Base-by-base conservation (phyloP, 169 alveolate genomes). In the Toxoplasma gondii region DNA sequence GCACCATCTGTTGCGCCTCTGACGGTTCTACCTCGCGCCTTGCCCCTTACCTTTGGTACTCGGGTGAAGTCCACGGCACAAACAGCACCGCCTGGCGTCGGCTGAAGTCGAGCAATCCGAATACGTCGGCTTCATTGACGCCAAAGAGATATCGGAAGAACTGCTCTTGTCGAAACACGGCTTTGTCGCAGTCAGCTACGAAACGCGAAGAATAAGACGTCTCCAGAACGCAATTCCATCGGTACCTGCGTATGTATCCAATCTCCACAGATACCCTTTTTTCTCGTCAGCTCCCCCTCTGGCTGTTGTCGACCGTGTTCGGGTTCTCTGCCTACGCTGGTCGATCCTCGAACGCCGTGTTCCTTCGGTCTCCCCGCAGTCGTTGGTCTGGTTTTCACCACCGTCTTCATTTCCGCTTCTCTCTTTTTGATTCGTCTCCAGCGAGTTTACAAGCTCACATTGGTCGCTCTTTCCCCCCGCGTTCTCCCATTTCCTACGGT, bases 181-280 rank as follows among this genome's bases (percentile, higher is more conserved):
- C 54, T 45, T 93, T 93, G 93, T 67, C 84, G 95, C 93, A 86
- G 93, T 93, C 95, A 36, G 95, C 95, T 93, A 80, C 34, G 81
- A 82, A 36, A 38, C 0, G 19, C 39, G n/a, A 44, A 29, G 16
- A 24, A 44, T 1, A 27, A 27, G 36, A 31, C 49, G 27, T 27
- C 54, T 69, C n/a, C 38, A 16, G 5, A 16, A 34, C 34, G 88
- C 16, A 34, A 80, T 22, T 16, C 49, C 88, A 34, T 22, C 24
- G 41, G 86, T 34, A 27, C 41, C 86, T 78, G 41, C 44, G 17
- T 1, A 1, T 29, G 86, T 36, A 31, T 16, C 41, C 41, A 34
- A 24, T 31, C 41, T 22, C 0, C 86, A 78, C 86, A 78, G 27
- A 34, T 29, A 78, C 86, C 24, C 41, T 39, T 39, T 39, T 39